phyloP scores from a whole-genome alignment of 1,284 basidiomycete genomes.

The Sporisorium reilianum region DNA sequence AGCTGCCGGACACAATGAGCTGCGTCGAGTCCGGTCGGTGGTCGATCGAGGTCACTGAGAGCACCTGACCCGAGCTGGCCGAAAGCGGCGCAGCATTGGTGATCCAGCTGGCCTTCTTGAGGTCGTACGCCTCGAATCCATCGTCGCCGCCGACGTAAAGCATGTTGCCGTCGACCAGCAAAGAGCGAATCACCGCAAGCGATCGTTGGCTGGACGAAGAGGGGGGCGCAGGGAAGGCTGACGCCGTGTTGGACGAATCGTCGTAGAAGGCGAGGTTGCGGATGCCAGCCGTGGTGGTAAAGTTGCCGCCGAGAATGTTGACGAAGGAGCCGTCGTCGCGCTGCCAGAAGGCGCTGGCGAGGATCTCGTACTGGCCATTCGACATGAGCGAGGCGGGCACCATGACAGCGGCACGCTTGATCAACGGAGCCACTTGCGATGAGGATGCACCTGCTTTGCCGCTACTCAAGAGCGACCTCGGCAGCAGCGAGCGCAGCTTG shows the following conservation, averaged over 20 bases:
- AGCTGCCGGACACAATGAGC: conserved; percentile 86
- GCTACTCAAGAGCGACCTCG: conserved; percentile 13
- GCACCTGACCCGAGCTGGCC: conserved; percentile 65
- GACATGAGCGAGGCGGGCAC: conserved; percentile 71
- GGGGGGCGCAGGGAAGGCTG: conserved; percentile 72
- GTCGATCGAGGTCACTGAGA: conserved; percentile 81
- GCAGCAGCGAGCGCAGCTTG: conserved; percentile 34
- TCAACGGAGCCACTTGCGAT: conserved; percentile 21
- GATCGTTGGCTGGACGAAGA: conserved; percentile 5
- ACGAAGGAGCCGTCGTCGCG: conserved; percentile 74
- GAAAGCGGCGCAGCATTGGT: conserved; percentile 50
- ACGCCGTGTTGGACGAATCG: conserved; percentile 71
- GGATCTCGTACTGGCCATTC: conserved; percentile 80
- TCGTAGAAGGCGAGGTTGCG: conserved; percentile 83
- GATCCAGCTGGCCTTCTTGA: conserved; percentile 54
- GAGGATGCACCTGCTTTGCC: not conserved
- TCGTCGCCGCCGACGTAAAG: conserved; percentile 64
- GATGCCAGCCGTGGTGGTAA: conserved; percentile 75
- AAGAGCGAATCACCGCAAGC: conserved; percentile 74
- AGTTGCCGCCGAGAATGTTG: conserved; percentile 89
- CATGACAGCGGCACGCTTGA: conserved; percentile 51
- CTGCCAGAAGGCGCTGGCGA: conserved; percentile 89
- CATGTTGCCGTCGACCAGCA: conserved; percentile 58
- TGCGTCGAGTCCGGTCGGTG: conserved; percentile 77
- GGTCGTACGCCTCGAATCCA: conserved; percentile 59